These are phyloP conservation scores for Fonsecaea nubica DNA, from an alignment of 2,329 filamentous ascomycete genomes.

Conservation along the genomic window DNA sequence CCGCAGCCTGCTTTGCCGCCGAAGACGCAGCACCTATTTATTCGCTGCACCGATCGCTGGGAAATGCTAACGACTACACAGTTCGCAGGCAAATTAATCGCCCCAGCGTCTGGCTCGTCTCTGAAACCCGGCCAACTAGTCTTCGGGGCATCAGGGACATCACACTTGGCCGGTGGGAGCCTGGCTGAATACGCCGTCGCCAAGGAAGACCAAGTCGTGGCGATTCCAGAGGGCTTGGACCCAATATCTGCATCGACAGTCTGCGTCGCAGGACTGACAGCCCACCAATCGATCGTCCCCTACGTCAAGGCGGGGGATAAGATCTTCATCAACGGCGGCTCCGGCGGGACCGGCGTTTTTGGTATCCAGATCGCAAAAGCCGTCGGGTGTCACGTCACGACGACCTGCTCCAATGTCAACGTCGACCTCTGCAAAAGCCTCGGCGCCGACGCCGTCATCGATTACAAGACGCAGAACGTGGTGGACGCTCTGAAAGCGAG, in stretches of 20 bases:
- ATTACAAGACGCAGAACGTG: constrained; percentile 60
- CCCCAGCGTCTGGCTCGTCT: constrained; percentile 41
- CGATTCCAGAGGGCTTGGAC: constrained; percentile 53
- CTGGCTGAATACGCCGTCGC: constrained; percentile 53
- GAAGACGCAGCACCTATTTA: neutral
- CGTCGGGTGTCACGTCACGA: constrained; percentile 61
- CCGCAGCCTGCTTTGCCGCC: neutral
- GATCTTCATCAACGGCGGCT: constrained; percentile 71
- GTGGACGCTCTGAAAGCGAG: constrained; percentile 46
- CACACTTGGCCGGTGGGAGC: constrained; percentile 48
- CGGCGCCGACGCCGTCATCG: constrained; percentile 68
- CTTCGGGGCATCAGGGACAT: constrained; percentile 49
- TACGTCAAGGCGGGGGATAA: constrained; percentile 58
- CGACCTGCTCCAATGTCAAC: constrained; percentile 64
- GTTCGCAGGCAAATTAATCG: constrained; percentile 55
- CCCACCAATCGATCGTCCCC: constrained; percentile 57
- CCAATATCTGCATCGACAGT: constrained; percentile 51
- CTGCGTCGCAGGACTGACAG: constrained; percentile 56
- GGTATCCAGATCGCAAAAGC: constrained; percentile 69
- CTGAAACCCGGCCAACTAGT: constrained; percentile 53
- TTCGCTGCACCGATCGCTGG: neutral
- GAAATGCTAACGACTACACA: neutral
- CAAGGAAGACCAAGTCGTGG: constrained; percentile 43
- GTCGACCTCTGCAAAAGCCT: constrained; percentile 62
- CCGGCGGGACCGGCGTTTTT: constrained; percentile 66